Evolutionary conservation across 108 stramenopile species (phyloP).

Genomic region (Cyclotella choctawhatcheeana): DNA sequence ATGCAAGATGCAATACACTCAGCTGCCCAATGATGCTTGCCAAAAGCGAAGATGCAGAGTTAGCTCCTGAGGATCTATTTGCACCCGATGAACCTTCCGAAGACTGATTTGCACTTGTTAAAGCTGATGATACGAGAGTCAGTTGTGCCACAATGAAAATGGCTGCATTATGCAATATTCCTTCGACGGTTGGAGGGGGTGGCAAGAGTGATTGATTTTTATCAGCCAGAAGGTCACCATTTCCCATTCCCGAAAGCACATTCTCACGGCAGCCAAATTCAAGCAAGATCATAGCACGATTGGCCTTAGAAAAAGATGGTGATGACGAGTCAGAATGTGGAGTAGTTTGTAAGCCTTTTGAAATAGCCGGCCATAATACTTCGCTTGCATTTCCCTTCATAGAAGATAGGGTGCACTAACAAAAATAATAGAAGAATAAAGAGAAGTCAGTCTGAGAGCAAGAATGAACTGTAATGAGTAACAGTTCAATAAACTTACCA

Average conservation of each 20-base stretch:
- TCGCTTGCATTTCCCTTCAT: conserved; percentile 47
- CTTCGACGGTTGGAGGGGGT: conserved; percentile 76
- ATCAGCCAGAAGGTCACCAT: conserved; percentile 79
- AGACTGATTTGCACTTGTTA: conserved; percentile 7
- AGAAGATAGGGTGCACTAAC: conserved; percentile 24
- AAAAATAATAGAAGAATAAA: too few relatives aligned
- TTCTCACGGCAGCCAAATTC: conserved; percentile 73
- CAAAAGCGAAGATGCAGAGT: conserved; percentile 47
- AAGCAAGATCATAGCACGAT: conserved; percentile 63
- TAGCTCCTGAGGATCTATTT: conserved; percentile 44
- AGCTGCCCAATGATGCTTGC: conserved; percentile 58
- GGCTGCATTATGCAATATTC: conserved; percentile 60
- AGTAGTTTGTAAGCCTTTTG: conserved; percentile 64
- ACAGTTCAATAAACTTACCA: too few relatives aligned
- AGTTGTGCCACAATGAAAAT: conserved; percentile 69
- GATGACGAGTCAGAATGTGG: conserved; percentile 32
- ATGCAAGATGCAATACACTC: conserved; percentile 56
- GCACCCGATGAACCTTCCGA: conserved; percentile 28
- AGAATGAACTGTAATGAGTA: too few relatives aligned
- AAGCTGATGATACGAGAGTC: conserved; percentile 25
- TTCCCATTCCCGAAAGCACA: conserved; percentile 74
- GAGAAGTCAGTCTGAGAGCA: too few relatives aligned
- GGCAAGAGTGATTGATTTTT: conserved; percentile 66
- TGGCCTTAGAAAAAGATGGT: conserved; percentile 26
- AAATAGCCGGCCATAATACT: conserved; percentile 82